phyloP scores from a whole-genome alignment of 2,329 filamentous ascomycete species.

The Podosphaera fusca region DNA sequence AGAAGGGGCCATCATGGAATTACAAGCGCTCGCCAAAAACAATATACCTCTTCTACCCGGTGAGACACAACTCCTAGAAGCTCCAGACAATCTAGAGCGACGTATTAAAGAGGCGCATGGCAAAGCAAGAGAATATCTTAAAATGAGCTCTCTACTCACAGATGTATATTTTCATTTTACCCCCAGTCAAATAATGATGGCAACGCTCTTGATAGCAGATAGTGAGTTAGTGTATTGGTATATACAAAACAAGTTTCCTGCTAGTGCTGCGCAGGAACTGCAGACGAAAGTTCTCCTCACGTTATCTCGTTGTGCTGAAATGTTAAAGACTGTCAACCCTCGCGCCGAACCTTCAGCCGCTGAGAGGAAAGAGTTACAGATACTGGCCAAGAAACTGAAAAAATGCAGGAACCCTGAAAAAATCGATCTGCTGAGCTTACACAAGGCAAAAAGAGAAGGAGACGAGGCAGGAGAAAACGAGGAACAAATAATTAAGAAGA shows the following conservation, averaged over 20 bases:
- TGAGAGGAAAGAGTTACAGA: conserved; percentile 27
- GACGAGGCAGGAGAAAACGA: conserved; percentile 9
- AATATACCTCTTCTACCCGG: conserved; percentile 8
- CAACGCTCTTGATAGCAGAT: conserved; percentile 57
- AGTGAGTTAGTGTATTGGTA: conserved; percentile 24
- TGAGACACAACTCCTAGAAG: background rate
- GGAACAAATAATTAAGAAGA: conserved; percentile 17
- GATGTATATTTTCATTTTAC: conserved; percentile 96
- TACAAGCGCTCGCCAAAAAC: conserved; percentile 39
- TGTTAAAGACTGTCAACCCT: conserved; percentile 31
- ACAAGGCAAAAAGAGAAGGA: conserved; percentile 32
- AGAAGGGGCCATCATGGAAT: conserved; percentile 67
- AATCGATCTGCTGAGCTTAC: conserved; percentile 42
- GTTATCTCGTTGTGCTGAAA: conserved; percentile 27
- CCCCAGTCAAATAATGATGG: conserved; percentile 80
- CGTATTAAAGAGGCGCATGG: conserved; percentile 40
- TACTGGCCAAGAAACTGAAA: conserved; percentile 44
- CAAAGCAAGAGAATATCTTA: conserved; percentile 50
- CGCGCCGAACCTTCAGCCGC: conserved; percentile 5
- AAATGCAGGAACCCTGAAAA: conserved; percentile 54
- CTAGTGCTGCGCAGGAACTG: conserved; percentile 8
- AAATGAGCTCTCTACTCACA: conserved; percentile 61
- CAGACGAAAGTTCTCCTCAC: conserved; percentile 26
- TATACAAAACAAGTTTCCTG: conserved; percentile 13
- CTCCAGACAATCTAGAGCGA: conserved; percentile 14